Evolutionary conservation across 345 rosid species (phyloP).

Genomic region (Syzygium grande): DNA sequence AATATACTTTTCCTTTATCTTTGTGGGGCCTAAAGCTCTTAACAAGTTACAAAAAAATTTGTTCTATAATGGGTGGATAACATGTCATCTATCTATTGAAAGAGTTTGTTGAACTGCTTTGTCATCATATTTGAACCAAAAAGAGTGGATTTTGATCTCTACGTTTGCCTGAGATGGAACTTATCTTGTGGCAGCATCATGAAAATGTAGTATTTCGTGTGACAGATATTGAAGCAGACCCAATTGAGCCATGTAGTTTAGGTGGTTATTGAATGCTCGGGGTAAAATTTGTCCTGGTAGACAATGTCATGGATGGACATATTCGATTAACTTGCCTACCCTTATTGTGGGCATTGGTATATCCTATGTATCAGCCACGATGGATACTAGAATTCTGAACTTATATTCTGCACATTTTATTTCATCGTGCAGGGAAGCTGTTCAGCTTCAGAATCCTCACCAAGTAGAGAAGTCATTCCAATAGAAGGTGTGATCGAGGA

Average conservation of each 20-base stretch:
- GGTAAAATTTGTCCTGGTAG: neutral
- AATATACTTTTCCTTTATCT: neutral
- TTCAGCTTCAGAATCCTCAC: constrained; percentile 75
- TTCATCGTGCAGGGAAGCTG: constrained; percentile 46
- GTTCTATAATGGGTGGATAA: neutral
- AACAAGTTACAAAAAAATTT: neutral
- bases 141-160: neutral
- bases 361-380: neutral
- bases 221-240: neutral
- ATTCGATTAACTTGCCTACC: neutral
- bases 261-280: neutral
- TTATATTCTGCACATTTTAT: neutral
- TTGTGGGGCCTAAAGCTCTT: neutral
- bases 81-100: neutral
- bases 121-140: neutral
- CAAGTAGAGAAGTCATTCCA: constrained; percentile 55
- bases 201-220: neutral
- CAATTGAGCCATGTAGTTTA: neutral
- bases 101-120: neutral
- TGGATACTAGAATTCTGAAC: neutral
- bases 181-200: neutral
- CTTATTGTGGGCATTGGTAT: neutral
- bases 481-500: constrained; percentile 77
- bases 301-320: neutral
- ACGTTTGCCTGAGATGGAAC: neutral